Evolutionary conservation across 306 rosid genomes (phyloP).

Genomic region (Lagenaria siceraria): DNA sequence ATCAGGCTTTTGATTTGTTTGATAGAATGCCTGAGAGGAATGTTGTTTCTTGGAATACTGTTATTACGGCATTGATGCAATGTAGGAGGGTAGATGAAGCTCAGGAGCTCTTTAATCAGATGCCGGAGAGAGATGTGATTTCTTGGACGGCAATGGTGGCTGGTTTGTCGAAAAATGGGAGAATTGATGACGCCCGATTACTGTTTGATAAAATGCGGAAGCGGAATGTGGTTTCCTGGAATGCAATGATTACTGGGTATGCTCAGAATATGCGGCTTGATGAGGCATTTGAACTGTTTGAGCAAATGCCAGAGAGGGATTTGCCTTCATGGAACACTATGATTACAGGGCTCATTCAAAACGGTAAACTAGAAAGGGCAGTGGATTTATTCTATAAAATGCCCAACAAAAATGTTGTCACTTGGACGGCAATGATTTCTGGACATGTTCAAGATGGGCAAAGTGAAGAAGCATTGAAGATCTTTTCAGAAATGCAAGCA

Average conservation of each 20-base stretch:
- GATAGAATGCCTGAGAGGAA: constrained; percentile 33
- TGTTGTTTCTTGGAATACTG: constrained; percentile 37
- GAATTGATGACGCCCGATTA: constrained; percentile 32
- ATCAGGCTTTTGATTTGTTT: constrained; percentile 28
- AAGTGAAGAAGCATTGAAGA: constrained; percentile 36
- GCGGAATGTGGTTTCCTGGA: constrained; percentile 39
- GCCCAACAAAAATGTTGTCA: constrained; percentile 28
- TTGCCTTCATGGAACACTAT: constrained; percentile 40
- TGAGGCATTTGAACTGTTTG: constrained; percentile 31
- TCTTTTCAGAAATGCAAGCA: constrained; percentile 24
- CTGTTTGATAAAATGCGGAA: constrained; percentile 29
- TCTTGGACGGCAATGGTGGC: constrained; percentile 39
- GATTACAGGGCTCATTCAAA: constrained; percentile 31
- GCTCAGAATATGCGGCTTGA: constrained; percentile 24
- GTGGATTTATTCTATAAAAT: constrained; percentile 21
- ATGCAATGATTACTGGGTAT: constrained; percentile 32
- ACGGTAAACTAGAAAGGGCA: constrained; percentile 24
- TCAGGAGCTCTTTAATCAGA: constrained; percentile 16
- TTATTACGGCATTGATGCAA: constrained; percentile 21
- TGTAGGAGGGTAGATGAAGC: constrained; percentile 28
- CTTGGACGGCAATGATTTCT: constrained; percentile 40
- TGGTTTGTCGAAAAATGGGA: constrained; percentile 26
- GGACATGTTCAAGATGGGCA: constrained; percentile 31
- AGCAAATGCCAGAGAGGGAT: constrained; percentile 35
- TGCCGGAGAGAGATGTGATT: constrained; percentile 34